Evolutionary conservation across 164 flowering plant genomes (phyloP), one percentile per base, ranked within the genome.

Genomic region (Platanus orientalis): DNA sequence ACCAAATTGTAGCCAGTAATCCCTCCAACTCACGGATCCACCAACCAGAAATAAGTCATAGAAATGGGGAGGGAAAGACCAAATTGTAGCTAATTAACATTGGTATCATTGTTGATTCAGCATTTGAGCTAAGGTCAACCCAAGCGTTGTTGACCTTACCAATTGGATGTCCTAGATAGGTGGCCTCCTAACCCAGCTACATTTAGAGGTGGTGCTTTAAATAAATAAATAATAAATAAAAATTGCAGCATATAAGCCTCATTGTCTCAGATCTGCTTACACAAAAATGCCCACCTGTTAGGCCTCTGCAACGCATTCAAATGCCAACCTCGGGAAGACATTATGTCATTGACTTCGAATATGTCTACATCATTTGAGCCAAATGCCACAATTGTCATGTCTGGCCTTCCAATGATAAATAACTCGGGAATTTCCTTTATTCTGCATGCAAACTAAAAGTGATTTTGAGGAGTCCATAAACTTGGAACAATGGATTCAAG

Each of bases 241-340:
- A n/a, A n/a, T 17, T 20, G 54, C 13, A 7, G 45, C 6, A 9
- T 6, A 2, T 17, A 11, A 9, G 26, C 52, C 64, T 17, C 39
- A 11, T 47, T 14, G 51, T 13, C 9, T 61, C 44, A 28, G 7
- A 50, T 0, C n/a, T 30, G 29, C 63, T 47, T n/a, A 20, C 17
- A 21, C 20, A 47, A 6, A 16, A 36, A 55, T 28, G 27, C 73
- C 21, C 59, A 89, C 98, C 98, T 90, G 77, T 84, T 94, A 55
- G 98, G 98, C 63, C 83, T 82, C 73, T 94, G 98, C 73, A 94
- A 70, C 16, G 97, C 91, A 80, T 90, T 94, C 76, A 90, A 80
- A 76, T 94, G 98, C 98, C 98, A 94, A 55, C 97, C 97, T 76
- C 80, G 90, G 49, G 88, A 81, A 21, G 93, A 82, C 92, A 94